Conservation (phyloP, 495 filamentous ascomycete genomes). For the Xylaria cubensis region DNA sequence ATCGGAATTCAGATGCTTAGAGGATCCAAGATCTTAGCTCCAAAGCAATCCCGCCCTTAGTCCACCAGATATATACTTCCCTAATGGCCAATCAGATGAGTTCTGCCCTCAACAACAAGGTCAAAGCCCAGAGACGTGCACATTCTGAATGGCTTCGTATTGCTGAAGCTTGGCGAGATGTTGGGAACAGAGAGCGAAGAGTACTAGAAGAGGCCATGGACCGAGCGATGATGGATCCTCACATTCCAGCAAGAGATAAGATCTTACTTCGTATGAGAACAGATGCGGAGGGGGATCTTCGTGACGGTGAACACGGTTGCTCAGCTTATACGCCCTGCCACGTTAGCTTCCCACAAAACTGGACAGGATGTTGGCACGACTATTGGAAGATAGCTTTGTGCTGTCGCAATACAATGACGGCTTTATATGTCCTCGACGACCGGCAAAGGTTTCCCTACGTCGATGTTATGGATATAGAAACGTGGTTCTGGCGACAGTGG, state of each 20-base stretch:
- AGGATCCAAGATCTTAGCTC: neutral
- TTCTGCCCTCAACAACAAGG: neutral
- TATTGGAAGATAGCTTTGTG: neutral
- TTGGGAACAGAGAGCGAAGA: neutral
- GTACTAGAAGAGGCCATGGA: neutral
- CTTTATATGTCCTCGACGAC: neutral
- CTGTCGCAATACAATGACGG: neutral
- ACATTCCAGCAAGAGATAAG: neutral
- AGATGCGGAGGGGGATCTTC: neutral
- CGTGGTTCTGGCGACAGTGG: neutral
- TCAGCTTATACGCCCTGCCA: neutral
- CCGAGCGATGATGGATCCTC: neutral
- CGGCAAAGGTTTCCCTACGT: neutral
- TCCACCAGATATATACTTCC: neutral
- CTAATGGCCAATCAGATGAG: neutral
- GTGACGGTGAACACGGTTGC: neutral
- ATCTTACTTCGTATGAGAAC: neutral
- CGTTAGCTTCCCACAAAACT: neutral
- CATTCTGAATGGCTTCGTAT: neutral
- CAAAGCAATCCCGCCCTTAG: neutral
- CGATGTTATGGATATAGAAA: neutral
- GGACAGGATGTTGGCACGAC: neutral
- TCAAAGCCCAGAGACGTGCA: neutral
- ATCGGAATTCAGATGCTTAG: neutral
- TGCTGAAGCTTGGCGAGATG: neutral